phyloP scores from a whole-genome alignment of 768 basidiomycete genomes.

The Neoboletus magnificus region DNA sequence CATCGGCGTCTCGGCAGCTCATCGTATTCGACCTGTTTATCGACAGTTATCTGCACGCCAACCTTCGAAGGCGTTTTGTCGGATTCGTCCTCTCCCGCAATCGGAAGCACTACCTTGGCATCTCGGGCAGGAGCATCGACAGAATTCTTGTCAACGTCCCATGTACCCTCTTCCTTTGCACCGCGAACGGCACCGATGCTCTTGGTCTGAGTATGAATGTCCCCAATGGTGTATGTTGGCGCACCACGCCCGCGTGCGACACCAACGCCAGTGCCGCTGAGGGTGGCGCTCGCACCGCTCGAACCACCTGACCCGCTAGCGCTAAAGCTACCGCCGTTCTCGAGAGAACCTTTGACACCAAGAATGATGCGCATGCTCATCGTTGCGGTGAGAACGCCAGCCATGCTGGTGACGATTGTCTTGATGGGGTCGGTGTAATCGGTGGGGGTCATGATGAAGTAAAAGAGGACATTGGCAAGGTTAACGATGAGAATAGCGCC shows the following conservation, averaged over 20 bases:
- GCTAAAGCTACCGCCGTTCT: slow-evolving; percentile 66
- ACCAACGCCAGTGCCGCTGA: slow-evolving; percentile 18
- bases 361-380: slow-evolving; percentile 89
- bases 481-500: slow-evolving; percentile 78
- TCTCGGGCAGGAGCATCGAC: slow-evolving; percentile 35
- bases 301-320: slow-evolving; percentile 42
- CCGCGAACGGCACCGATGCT: slow-evolving; percentile 42
- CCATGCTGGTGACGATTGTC: slow-evolving; percentile 83
- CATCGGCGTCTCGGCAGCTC: slow-evolving; percentile 18
- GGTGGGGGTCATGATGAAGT: slow-evolving; percentile 77
- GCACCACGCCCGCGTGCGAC: slow-evolving; percentile 28
- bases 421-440: slow-evolving; percentile 62
- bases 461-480: slow-evolving; percentile 81
- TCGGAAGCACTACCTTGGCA: slow-evolving; percentile 35
- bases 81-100: slow-evolving; percentile 29
- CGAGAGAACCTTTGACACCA: slow-evolving; percentile 73
- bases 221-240: slow-evolving; percentile 41
- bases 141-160: slow-evolving; percentile 39
- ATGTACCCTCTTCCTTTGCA: slow-evolving; percentile 38
- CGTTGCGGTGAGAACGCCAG: slow-evolving; percentile 81
- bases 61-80: slow-evolving; percentile 18
- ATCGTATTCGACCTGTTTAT: slow-evolving; percentile 55
- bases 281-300: slow-evolving; percentile 49
- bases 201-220: slow-evolving; percentile 52
- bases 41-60: slow-evolving; percentile 61